Evolutionary conservation across 495 filamentous ascomycete species (phyloP), one percentile per base, ranked within the genome.

Genomic region (Penicillium argentinense): DNA sequence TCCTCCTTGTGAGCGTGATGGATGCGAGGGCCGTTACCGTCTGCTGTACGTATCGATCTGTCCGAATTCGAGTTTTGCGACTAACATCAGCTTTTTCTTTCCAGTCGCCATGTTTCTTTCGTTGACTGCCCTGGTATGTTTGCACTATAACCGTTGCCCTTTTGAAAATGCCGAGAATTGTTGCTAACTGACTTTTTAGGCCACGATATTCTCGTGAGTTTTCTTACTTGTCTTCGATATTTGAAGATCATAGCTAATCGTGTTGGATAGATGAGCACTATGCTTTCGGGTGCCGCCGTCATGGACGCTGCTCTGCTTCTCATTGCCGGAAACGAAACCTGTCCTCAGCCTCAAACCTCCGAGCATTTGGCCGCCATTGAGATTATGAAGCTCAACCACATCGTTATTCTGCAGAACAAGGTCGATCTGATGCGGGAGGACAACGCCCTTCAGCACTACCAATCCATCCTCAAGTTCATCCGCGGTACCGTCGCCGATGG

Each of bases 391-490:
- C 79, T 97, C 39, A 85, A 91, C 66, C 91, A 98, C 70, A 97
- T 98, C 62, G 92, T 98, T 68, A 97, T 98, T 53, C 83, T 97
- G 29, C 93, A 97, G 72, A 98, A 98, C 72, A 98, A 98, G 82
- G 93, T 98, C 51, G 93, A 98, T 66, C 69, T 98, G 45, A 96
- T 98, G 87, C 78, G 89, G 51, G 89, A 96, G 76, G 92, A 96
- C 58, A 86, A 81, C 34, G 95, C 93, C 26, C 79, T 89, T 54
- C 80, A 90, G 54, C 93, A 98, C 67, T 92, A 95, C 75, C 84
- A 96, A 66, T 95, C 89, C 0, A 98, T 98, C 49, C 74, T 92
- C 53, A 96, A 97, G 66, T 98, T 98, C 71, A 96, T 97, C 60
- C 85, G 92, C 53, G 95, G 95, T 61, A 98, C 93, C 17, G 91